A percentile compares a stretch with the other conserved stretches of the same genome.
These are phyloP conservation scores for Aquilaria agallochum DNA, from an alignment of 441 rosid species.

Conservation along the genomic window DNA sequence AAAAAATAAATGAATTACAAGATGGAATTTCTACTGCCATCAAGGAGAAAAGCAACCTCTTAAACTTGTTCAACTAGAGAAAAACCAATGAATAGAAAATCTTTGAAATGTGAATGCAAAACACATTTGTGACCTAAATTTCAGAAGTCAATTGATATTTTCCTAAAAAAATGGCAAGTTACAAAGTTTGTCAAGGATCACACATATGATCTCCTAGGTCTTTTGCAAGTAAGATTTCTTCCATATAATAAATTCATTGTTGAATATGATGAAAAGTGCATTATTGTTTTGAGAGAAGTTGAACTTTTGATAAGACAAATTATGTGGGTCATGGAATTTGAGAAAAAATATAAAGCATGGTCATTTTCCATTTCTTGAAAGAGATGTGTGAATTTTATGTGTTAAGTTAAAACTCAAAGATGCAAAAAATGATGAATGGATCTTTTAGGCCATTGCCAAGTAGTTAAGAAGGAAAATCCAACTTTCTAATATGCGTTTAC, in stretches of 20 bases:
- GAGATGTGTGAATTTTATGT: not conserved
- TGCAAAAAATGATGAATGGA: not conserved
- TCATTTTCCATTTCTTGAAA: not conserved
- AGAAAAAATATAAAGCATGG: not conserved
- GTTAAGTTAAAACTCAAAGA: not conserved
- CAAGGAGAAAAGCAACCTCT: too few species aligned
- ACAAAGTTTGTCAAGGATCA: not conserved
- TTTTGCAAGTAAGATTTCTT: not conserved
- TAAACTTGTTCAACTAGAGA: not conserved
- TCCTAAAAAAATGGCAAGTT: not conserved
- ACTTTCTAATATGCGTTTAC: constrained; percentile 4
- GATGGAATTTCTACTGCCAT: too few species aligned
- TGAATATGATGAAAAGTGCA: not conserved
- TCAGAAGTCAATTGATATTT: not conserved
- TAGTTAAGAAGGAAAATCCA: not conserved
- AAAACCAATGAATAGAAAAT: not conserved
- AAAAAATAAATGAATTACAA: too few species aligned
- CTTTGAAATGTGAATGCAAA: not conserved
- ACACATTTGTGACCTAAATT: not conserved
- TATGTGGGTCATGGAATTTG: not conserved
- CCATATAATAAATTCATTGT: not conserved
- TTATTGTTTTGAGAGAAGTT: not conserved
- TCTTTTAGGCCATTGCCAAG: not conserved
- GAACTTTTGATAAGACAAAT: not conserved
- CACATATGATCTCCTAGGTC: not conserved